Base-by-base conservation (phyloP, 305 asterid species). In the Solanum hybrid region DNA sequence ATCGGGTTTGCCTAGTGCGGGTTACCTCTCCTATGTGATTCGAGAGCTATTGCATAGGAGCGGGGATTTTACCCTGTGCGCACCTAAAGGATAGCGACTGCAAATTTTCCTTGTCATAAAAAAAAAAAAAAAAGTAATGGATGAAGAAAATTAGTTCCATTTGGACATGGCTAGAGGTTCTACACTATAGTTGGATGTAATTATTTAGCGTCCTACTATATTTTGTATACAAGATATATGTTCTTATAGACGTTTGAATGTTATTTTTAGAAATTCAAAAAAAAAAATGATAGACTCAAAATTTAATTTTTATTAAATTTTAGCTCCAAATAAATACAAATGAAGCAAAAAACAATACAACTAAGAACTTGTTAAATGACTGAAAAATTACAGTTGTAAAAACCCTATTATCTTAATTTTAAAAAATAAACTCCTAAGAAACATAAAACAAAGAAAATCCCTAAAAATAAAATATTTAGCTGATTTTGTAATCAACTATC, bases 151-250 rank as follows among this genome's bases (percentile, higher is more conserved):
- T 7, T 75, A 75, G 79, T 0, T 29, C 5, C 22, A 64, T 31
- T 14, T 94, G 93, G 95, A 94, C 94, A 93, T 91, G 93, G 12
- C 72, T 64, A 7, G 72, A 64, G 26, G 12, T 64, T 64, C 72
- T 64, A 64, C 12, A 22, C 77, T 29, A 51, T 6, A 5, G 20
- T 71, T 71, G 77, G 32, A 71, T 71, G 77, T 71, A 24, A 26
- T 26, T 26, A 71, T 5, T 71, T 26, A 11, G 4, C 1, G 20
- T 26, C 3, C 34, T 71, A 26, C 34, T 26, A 24, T 24, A 71
- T 10, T 71, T 10, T 71, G 32, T 40, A 66, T 66, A 66, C 75
- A 6, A 66, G 29, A 66, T 24, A n/a, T 9, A 3, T 66, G 31
- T 66, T 66, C 1, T 66, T 10, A 66, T 24, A 66, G 29, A 24